These are phyloP conservation scores for Mucor velutinosus DNA, from an alignment of 371 early-diverging fungal species.

Conservation along the genomic window DNA sequence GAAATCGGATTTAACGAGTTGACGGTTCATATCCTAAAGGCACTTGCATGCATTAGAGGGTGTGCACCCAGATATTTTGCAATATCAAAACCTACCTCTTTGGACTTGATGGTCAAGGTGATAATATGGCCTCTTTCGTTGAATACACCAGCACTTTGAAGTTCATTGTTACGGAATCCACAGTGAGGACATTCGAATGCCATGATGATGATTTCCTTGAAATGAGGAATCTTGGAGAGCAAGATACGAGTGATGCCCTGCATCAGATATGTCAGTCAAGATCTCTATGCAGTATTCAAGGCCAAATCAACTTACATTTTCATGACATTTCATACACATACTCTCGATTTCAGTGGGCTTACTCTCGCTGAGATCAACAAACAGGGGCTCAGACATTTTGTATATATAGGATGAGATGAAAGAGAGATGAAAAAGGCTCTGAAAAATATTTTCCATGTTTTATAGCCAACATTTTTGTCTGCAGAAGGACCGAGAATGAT, in stretches of 20 bases:
- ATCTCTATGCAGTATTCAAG: not conserved
- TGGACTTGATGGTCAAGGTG: conserved; percentile 59
- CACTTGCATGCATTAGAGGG: not conserved
- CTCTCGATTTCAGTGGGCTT: conserved; percentile 85
- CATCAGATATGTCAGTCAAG: not conserved
- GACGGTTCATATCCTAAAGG: conserved; percentile 80
- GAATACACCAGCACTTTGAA: conserved; percentile 85
- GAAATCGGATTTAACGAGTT: conserved; percentile 88
- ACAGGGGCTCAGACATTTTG: conserved; percentile 57
- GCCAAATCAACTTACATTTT: conserved; percentile 62
- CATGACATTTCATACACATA: conserved; percentile 88
- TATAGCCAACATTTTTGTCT: not conserved
- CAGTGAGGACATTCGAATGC: conserved; percentile 96
- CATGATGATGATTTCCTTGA: conserved; percentile 90
- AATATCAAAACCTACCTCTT: conserved; percentile 40
- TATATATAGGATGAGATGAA: not conserved
- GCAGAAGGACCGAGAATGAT: conserved; percentile 16
- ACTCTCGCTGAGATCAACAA: conserved; percentile 69
- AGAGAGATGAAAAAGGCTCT: not conserved
- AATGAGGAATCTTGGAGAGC: conserved; percentile 92
- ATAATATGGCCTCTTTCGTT: conserved; percentile 80
- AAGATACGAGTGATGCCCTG: conserved; percentile 86
- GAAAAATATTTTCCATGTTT: conserved; percentile 2
- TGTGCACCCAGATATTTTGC: not conserved
- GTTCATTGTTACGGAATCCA: conserved; percentile 86